Base-by-base conservation (phyloP, 345 rosid genomes). In the Salix viminalis region DNA sequence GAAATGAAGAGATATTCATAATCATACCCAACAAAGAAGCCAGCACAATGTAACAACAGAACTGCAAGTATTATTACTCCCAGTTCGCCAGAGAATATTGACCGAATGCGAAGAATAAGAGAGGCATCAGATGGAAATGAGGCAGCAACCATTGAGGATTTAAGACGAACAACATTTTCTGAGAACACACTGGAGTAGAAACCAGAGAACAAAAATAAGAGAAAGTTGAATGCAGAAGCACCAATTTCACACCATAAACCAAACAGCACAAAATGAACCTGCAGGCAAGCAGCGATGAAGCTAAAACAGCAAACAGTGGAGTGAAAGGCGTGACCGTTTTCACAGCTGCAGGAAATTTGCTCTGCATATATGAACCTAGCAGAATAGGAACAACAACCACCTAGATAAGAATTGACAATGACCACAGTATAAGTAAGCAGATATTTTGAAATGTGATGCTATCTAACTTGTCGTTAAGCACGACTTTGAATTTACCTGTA, bases 21-120 rank as follows among this genome's bases (percentile, higher is more conserved):
- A 37, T 39, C 84, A 85, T 84, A 89, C 90, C 95, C 91, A 30
- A 91, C 84, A 71, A 86, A 79, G 79, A 88, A 91, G n/a, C 92
- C 95, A 23, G 82, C 86, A 71, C 76, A 82, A 85, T 91, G 95
- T 15, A 89, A 67, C 73, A 89, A 73, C 16, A 89, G 60, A 64
- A 91, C 90, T 41, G 91, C 81, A 36, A 89, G 85, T 37, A 88
- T 65, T 30, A 83, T 46, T 13, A 72, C 56, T 30, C 90, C 91
- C 24, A 91, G 70, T 67, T 88, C 92, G 79, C 92, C 90, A 42
- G 82, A 80, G 39, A 83, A 70, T 60, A 88, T 8, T 18, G 87
- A 79, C 60, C 77, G 84, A 72, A 85, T 70, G 41, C 44, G 70
- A 66, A 42, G 58, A 56, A 76, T 32, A 18, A 79, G 74, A 67